Evolutionary conservation across 306 rosid genomes (phyloP).

Genomic region (Prunus fruticosa): DNA sequence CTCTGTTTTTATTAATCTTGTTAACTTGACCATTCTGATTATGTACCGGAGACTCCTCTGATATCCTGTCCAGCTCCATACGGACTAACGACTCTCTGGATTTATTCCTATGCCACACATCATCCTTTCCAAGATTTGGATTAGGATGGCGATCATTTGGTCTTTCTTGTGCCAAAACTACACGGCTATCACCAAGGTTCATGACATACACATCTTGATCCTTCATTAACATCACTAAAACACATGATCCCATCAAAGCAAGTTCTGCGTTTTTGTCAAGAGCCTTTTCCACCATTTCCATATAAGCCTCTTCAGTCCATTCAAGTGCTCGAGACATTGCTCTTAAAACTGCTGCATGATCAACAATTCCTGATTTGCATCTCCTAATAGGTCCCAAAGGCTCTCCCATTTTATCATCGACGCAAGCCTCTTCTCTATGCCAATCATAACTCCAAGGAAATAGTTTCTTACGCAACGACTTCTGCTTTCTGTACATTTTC

Average conservation of each 20-base stretch:
- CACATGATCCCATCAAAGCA: slow-evolving; percentile 74
- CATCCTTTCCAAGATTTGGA: slow-evolving; percentile 45
- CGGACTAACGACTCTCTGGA: slow-evolving; percentile 61
- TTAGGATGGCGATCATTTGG: slow-evolving; percentile 59
- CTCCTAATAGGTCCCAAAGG: slow-evolving; percentile 46
- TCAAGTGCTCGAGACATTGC: slow-evolving; percentile 69
- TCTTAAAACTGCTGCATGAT: slow-evolving; percentile 55
- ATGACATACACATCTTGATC: slow-evolving; percentile 75
- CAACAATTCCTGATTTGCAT: slow-evolving; percentile 55
- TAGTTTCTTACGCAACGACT: slow-evolving; percentile 51
- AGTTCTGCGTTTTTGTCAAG: slow-evolving; percentile 62
- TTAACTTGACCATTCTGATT: slow-evolving; percentile 44
- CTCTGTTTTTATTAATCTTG: slow-evolving; percentile 53
- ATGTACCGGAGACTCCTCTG: slow-evolving; percentile 69
- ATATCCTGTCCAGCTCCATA: slow-evolving; percentile 68
- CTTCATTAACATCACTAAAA: slow-evolving; percentile 70
- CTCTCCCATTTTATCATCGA: slow-evolving; percentile 42
- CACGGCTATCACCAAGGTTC: slow-evolving; percentile 73
- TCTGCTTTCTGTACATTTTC: slow-evolving; percentile 54
- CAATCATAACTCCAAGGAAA: slow-evolving; percentile 73
- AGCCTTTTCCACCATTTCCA: slow-evolving; percentile 58
- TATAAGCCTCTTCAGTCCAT: slow-evolving; percentile 55
- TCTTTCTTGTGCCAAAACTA: slow-evolving; percentile 58
- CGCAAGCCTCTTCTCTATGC: slow-evolving; percentile 49
- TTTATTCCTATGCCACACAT: slow-evolving; percentile 47